Conservation (phyloP, 768 basidiomycete species). For the Suillus americanus region DNA sequence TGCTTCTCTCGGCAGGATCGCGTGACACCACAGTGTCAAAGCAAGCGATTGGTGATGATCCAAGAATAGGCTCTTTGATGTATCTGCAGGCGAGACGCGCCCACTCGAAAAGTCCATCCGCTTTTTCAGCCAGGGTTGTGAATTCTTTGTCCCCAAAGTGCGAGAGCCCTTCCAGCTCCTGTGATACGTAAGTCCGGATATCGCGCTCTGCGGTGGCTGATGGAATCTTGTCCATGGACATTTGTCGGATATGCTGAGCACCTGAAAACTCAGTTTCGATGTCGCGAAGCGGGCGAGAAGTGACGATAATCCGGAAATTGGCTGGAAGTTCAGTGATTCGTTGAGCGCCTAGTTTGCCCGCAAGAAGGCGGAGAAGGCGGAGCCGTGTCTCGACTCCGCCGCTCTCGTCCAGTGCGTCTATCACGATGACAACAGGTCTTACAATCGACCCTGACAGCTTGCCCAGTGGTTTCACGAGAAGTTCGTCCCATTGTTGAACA, state of each 20-base stretch:
- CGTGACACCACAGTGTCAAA: no score
- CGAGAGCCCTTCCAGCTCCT: background rate
- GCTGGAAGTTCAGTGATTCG: slow-evolving; percentile 7
- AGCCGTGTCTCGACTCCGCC: background rate
- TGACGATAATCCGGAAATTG: slow-evolving; percentile 11
- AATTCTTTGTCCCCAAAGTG: background rate
- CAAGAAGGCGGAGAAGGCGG: slow-evolving; percentile 12
- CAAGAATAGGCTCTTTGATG: no score
- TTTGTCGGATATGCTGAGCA: background rate
- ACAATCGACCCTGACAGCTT: no score
- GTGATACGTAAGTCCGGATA: background rate
- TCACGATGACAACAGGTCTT: no score
- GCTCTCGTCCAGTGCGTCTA: no score
- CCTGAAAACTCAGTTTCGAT: background rate
- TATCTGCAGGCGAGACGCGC: no score
- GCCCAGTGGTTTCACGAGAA: no score
- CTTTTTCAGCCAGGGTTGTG: no score
- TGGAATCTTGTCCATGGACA: background rate
- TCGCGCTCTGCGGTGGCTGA: background rate
- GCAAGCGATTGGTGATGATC: no score
- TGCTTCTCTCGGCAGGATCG: no score
- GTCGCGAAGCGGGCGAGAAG: background rate
- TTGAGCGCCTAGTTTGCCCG: background rate
- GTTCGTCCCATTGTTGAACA: no score
- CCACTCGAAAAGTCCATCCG: background rate